Evolutionary conservation across 2,329 filamentous ascomycete genomes (phyloP).

Genomic region (Epichloe amarillans): DNA sequence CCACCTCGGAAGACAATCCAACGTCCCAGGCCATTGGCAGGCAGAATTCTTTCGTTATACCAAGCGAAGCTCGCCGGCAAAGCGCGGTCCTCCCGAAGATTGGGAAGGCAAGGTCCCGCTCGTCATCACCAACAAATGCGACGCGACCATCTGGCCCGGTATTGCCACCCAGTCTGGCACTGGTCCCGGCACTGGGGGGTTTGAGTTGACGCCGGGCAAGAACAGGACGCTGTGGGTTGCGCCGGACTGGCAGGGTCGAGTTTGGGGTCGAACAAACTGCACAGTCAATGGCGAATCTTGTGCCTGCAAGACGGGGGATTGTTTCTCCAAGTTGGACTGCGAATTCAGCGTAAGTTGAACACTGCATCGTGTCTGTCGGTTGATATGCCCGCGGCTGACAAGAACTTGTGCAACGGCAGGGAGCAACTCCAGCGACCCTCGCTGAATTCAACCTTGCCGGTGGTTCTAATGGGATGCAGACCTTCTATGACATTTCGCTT

Average conservation of each 20-base stretch:
- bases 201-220: slow-evolving; percentile 47
- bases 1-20: slow-evolving; percentile 7
- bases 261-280: slow-evolving; percentile 79
- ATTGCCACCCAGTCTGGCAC: slow-evolving; percentile 60
- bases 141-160: slow-evolving; percentile 61
- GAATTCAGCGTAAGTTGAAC: slow-evolving; percentile 45
- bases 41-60: slow-evolving; percentile 14
- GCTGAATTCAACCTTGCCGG: slow-evolving; percentile 70
- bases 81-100: slow-evolving; percentile 19
- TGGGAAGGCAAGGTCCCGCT: slow-evolving; percentile 39
- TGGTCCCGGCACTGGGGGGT: slow-evolving; percentile 55
- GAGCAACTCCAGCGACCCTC: slow-evolving; percentile 59
- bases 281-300: slow-evolving; percentile 55
- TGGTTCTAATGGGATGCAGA: slow-evolving; percentile 45
- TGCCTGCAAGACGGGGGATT: slow-evolving; percentile 66
- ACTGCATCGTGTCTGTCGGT: neutral
- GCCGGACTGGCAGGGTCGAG: slow-evolving; percentile 63
- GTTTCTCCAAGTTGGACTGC: slow-evolving; percentile 56
- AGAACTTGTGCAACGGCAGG: slow-evolving; percentile 29
- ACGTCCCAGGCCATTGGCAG: slow-evolving; percentile 13
- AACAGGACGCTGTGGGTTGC: slow-evolving; percentile 52
- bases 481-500: slow-evolving; percentile 74
- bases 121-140: slow-evolving; percentile 58
- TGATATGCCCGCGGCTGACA: neutral
- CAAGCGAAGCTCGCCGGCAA: slow-evolving; percentile 13